Evolutionary conservation across 129 eudicot genomes (phyloP).

Genomic region (Scalesia atractyloides): DNA sequence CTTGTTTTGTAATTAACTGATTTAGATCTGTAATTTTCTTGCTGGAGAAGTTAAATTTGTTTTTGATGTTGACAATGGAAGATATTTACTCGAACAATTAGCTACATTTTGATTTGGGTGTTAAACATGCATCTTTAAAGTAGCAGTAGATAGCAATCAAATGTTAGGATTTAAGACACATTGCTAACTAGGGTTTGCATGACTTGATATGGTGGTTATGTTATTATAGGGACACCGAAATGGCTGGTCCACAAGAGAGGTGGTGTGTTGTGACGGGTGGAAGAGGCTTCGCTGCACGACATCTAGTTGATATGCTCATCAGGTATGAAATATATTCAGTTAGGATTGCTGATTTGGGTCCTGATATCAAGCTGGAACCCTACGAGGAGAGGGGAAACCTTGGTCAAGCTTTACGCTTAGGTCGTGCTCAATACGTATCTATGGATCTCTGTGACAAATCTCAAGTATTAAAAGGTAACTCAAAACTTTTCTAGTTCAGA

Average conservation of each 20-base stretch:
- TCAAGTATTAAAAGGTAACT: slow-evolving; percentile 72
- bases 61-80: too few species aligned
- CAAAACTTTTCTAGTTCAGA: not conserved
- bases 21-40: slow-evolving; percentile 11
- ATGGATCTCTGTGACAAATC: slow-evolving; percentile 81
- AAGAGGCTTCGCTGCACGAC: slow-evolving; percentile 96
- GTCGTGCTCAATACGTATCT: slow-evolving; percentile 75
- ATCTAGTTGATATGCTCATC: slow-evolving; percentile 85
- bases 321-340: slow-evolving; percentile 71
- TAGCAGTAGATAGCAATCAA: slow-evolving; percentile 7
- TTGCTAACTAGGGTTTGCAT: not conserved
- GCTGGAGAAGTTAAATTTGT: too few species aligned
- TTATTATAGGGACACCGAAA: slow-evolving; percentile 28
- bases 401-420: slow-evolving; percentile 63
- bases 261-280: slow-evolving; percentile 99
- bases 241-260: slow-evolving; percentile 54
- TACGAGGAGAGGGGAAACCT: slow-evolving; percentile 65
- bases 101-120: not conserved
- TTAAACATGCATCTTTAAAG: not conserved
- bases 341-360: slow-evolving; percentile 78
- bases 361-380: slow-evolving; percentile 56
- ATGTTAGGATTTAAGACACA: not conserved
- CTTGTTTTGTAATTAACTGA: not conserved
- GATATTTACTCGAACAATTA: too few species aligned
- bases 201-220: not conserved